Evolutionary conservation across 2,329 filamentous ascomycete species (phyloP).

Genomic region (Cladosporium sp.): DNA sequence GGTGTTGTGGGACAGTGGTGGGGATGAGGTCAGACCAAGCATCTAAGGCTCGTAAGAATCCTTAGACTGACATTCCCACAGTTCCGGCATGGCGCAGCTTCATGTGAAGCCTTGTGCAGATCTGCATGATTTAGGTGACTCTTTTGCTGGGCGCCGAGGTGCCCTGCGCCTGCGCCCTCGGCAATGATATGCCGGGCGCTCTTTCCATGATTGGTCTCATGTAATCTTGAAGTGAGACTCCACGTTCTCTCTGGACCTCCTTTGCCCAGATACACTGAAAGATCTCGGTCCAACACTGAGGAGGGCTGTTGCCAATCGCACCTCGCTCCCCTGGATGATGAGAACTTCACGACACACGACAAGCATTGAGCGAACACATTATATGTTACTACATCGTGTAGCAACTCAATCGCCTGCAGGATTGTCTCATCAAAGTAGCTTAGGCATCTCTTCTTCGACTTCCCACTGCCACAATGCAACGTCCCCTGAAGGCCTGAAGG

Average conservation of each 20-base stretch:
- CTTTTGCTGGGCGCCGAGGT: slow-evolving; percentile 5
- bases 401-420: neutral
- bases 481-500: neutral
- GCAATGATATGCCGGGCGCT: neutral
- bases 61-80: neutral
- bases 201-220: neutral
- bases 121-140: neutral
- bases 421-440: neutral
- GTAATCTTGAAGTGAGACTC: neutral
- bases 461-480: neutral
- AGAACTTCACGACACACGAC: neutral
- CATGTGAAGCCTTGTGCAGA: neutral
- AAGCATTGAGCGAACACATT: neutral
- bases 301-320: neutral
- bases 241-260: neutral
- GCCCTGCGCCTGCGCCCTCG: neutral
- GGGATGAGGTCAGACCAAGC: slow-evolving; percentile 9
- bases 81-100: neutral
- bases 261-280: neutral
- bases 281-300: neutral
- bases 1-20: neutral
- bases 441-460: neutral
- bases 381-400: neutral
- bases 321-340: neutral
- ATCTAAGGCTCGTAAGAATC: neutral